Evolutionary conservation across 2,329 filamentous ascomycete species (phyloP).

Genomic region (Stemphylium lycopersici): DNA sequence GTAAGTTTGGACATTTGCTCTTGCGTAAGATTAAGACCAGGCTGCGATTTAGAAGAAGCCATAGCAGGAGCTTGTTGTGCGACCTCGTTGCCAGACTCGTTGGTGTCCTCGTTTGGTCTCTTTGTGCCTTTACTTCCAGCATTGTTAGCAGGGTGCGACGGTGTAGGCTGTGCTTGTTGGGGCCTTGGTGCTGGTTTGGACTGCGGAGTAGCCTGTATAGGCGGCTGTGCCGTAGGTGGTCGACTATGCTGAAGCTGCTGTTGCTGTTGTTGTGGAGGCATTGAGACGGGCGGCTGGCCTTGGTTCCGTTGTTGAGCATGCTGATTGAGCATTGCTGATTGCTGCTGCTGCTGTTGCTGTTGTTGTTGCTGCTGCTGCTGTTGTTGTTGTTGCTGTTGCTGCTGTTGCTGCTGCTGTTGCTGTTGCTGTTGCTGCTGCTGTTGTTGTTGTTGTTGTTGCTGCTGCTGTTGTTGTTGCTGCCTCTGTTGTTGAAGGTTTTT

Average conservation of each 20-base stretch:
- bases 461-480: slow-evolving; percentile 14
- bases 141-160: slow-evolving; percentile 25
- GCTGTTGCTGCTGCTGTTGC: slow-evolving; percentile 28
- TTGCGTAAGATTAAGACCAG: slow-evolving; percentile 38
- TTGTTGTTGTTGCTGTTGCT: slow-evolving; percentile 15
- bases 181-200: slow-evolving; percentile 28
- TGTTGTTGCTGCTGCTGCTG: neutral
- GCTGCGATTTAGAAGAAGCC: slow-evolving; percentile 42
- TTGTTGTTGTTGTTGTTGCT: slow-evolving; percentile 27
- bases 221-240: slow-evolving; percentile 30
- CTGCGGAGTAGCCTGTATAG: slow-evolving; percentile 30
- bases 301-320: slow-evolving; percentile 17
- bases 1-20: slow-evolving; percentile 45
- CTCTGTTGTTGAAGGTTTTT: slow-evolving; percentile 36
- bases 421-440: slow-evolving; percentile 14
- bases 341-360: slow-evolving; percentile 31
- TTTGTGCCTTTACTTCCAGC: slow-evolving; percentile 40
- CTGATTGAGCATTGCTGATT: slow-evolving; percentile 13
- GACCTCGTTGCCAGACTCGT: slow-evolving; percentile 45
- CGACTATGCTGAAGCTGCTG: slow-evolving; percentile 29
- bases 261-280: slow-evolving; percentile 23
- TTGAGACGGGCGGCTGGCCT: slow-evolving; percentile 12
- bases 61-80: slow-evolving; percentile 46
- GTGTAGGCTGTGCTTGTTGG: slow-evolving; percentile 27
- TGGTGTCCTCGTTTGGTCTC: slow-evolving; percentile 51